Evolutionary conservation across 192 early-diverging fungal genomes (phyloP), one percentile per base, ranked within the genome.

Genomic region (Umbelopsis vinacea): DNA sequence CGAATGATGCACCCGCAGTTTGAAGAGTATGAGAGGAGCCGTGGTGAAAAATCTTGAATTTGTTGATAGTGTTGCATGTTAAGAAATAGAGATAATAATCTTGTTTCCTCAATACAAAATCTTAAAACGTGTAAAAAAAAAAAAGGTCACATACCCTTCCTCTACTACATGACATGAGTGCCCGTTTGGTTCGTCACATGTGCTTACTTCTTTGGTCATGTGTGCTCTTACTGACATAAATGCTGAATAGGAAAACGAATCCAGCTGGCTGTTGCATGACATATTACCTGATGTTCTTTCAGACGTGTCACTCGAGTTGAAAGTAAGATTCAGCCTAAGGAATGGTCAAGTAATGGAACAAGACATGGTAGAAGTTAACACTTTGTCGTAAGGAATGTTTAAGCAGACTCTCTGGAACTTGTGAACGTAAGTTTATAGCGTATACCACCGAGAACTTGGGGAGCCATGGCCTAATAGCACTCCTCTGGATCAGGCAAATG

Each of bases 261-360:
- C 48, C 33, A 29, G 52, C 22, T 76, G 75, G 75, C 46, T 76
- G 15, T 66, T 76, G 22, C 19, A 76, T 52, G 52, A 71, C 40
- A 66, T 76, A 45, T 46, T 76, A 40, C 75, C 75, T 6, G 52
- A 66, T 26, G 67, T 76, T 48, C 23, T 76, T 23, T 60, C 67
- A 35, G 47, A 53, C n/a, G 26, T 76, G 21, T 46, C 46, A 52
- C n/a, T 46, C 40, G 70, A 71, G 29, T 66, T 76, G 21, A 52
- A 54, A 52, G 75, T 76, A 69, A 23, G 40, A 35, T 10, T 35
- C 26, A 22, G 24, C 22, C 52, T 52, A 21, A 40, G 24, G 40
- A 54, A 8, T 50, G 52, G 45, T 38, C n/a, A 29, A 35, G 9
- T 38, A 12, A 21, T 26, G 60, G 19, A 21, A 43, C 12, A 46